Conservation (phyloP, 2,329 filamentous ascomycete species). For the Xylaria sp. region DNA sequence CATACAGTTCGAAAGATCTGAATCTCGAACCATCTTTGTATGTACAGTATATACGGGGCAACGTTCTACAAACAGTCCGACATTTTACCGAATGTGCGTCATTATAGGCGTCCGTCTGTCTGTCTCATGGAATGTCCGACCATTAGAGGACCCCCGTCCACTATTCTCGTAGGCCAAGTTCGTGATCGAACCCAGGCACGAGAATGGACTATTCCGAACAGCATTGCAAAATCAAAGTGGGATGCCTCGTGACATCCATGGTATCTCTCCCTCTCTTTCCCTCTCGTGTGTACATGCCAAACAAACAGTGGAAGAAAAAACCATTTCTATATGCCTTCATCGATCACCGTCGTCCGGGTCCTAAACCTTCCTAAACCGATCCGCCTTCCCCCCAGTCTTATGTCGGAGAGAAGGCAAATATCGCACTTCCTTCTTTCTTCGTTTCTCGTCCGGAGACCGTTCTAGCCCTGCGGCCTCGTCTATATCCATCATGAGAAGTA, state of each 20-base stretch:
- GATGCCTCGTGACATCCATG: conserved; percentile 19
- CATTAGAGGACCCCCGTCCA: background rate
- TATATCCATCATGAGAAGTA: conserved; percentile 24
- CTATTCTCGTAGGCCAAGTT: background rate
- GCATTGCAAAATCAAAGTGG: conserved; percentile 1
- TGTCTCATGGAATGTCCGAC: background rate
- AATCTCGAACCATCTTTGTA: conserved; percentile 6
- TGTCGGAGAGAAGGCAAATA: background rate
- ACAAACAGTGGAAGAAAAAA: conserved; percentile 15
- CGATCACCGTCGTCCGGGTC: background rate
- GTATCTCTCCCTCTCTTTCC: conserved; percentile 19
- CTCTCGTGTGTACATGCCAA: conserved; percentile 6
- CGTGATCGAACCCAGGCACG: background rate
- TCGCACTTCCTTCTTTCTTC: background rate
- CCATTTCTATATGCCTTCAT: conserved; percentile 12
- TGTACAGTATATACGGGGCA: conserved; percentile 2
- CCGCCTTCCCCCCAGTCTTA: background rate
- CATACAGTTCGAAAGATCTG: conserved; percentile 4
- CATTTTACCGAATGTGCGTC: background rate
- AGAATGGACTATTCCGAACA: background rate
- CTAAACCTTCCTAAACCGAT: conserved; percentile 2
- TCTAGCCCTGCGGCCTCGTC: conserved; percentile 5
- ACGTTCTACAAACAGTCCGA: conserved; percentile 11
- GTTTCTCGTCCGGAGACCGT: conserved; percentile 10
- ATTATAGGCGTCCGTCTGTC: background rate